Conservation (phyloP, 192 early-diverging fungal genomes). For the Entomortierella parvispora region DNA sequence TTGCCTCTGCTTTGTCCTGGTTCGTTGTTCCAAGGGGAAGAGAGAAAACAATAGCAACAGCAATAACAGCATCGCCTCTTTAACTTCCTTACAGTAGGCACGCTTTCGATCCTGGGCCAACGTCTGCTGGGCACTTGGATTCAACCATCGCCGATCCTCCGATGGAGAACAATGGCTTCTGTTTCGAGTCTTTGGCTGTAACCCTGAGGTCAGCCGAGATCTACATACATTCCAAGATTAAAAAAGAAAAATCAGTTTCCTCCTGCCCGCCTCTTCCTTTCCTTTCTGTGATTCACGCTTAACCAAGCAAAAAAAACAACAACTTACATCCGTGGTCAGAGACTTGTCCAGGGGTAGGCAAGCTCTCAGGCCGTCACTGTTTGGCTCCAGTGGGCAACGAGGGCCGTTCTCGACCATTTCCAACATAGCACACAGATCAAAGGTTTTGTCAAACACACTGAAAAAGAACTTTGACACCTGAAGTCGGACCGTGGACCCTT, state of each 20-base stretch:
- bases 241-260: not conserved
- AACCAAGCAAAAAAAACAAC: slow-evolving; percentile 1
- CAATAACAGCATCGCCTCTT: no score
- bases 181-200: not conserved
- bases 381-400: slow-evolving; percentile 12
- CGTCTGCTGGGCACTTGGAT: slow-evolving; percentile 1
- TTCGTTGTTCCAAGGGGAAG: no score
- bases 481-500: slow-evolving; percentile 2
- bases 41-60: no score
- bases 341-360: slow-evolving; percentile 11
- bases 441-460: slow-evolving; percentile 4
- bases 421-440: slow-evolving; percentile 15
- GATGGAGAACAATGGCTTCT: slow-evolving; percentile 14
- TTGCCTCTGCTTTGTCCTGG: no score
- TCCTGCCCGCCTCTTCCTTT: not conserved
- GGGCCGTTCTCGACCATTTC: not conserved
- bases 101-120: slow-evolving; percentile 2
- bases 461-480: slow-evolving; percentile 14
- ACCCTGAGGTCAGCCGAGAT: slow-evolving; percentile 5
- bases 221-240: not conserved
- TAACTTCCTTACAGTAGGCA: no score
- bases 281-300: no score
- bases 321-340: slow-evolving; percentile 7
- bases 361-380: not conserved
- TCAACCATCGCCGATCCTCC: slow-evolving; percentile 14